Conservation (phyloP, 2,329 filamentous ascomycete species). For the Elsinoe batatas region DNA sequence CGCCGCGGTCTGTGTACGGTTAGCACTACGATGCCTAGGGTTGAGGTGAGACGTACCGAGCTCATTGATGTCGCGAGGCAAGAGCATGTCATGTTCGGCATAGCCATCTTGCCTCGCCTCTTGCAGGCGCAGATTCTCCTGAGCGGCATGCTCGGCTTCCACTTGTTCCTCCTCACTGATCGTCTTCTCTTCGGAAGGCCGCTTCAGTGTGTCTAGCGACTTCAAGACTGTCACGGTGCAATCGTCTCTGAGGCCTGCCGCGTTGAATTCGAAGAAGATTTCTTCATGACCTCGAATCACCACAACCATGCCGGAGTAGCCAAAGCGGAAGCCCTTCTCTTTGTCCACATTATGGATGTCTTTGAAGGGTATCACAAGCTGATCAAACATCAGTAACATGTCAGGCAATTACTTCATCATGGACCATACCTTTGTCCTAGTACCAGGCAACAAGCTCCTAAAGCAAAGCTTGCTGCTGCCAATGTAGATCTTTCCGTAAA, state of each 20-base stretch:
- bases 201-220: conserved; percentile 61
- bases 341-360: conserved; percentile 91
- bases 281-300: conserved; percentile 91
- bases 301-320: conserved; percentile 83
- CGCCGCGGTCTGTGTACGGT: conserved; percentile 35
- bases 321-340: conserved; percentile 87
- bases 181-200: conserved; percentile 58
- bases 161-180: conserved; percentile 59
- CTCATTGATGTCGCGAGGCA: conserved; percentile 21
- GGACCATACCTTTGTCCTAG: conserved; percentile 59
- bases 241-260: conserved; percentile 71
- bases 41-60: conserved; percentile 9
- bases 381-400: conserved; percentile 9
- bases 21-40: neutral
- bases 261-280: conserved; percentile 87
- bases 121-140: conserved; percentile 65
- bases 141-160: conserved; percentile 63
- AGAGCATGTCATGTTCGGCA: conserved; percentile 30
- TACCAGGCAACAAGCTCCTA: conserved; percentile 79
- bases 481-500: conserved; percentile 96
- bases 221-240: conserved; percentile 74
- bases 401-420: neutral
- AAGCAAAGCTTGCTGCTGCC: conserved; percentile 85
- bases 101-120: conserved; percentile 52
- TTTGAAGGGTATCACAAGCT: conserved; percentile 72